Percentiles rank a stretch among this genome's conserved stretches.
phyloP scores from a whole-genome alignment of 1,139 yeast species.

The Yamadazyma dendronema region DNA sequence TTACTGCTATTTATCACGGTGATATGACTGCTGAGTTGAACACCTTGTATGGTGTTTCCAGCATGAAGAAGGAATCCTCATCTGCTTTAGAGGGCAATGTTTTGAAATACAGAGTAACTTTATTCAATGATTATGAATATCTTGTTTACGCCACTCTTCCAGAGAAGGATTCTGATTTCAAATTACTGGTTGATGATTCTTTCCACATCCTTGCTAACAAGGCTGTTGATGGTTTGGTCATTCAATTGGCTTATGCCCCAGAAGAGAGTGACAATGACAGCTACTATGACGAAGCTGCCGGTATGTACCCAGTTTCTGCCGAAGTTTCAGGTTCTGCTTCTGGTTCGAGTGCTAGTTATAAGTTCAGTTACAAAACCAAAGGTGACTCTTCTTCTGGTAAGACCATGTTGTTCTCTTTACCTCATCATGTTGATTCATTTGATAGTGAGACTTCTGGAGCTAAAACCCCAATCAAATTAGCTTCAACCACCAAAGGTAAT shows the following conservation, averaged over 20 bases:
- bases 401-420: slow-evolving; percentile 64
- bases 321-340: slow-evolving; percentile 26
- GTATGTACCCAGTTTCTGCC: slow-evolving; percentile 38
- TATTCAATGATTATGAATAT: slow-evolving; percentile 55
- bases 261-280: slow-evolving; percentile 19
- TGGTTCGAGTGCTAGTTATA: slow-evolving; percentile 47
- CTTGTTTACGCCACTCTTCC: slow-evolving; percentile 56
- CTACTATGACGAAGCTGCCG: slow-evolving; percentile 36
- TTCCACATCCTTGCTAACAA: slow-evolving; percentile 42
- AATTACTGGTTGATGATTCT: slow-evolving; percentile 34
- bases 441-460: slow-evolving; percentile 29
- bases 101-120: slow-evolving; percentile 57
- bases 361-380: slow-evolving; percentile 48
- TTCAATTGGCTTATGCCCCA: slow-evolving; percentile 64
- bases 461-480: slow-evolving; percentile 49
- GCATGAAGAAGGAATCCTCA: slow-evolving; percentile 48
- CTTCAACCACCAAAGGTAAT: slow-evolving; percentile 64
- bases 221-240: slow-evolving; percentile 51
- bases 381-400: slow-evolving; percentile 54
- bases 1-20: slow-evolving; percentile 63
- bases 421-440: slow-evolving; percentile 65
- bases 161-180: slow-evolving; percentile 23
- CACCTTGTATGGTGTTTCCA: slow-evolving; percentile 51
- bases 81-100: slow-evolving; percentile 47
- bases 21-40: slow-evolving; percentile 50